A percentile compares a stretch with the other conserved stretches of the same genome.
Conservation (phyloP, 1,284 basidiomycete genomes). For the Ceraceosorus guamensis region DNA sequence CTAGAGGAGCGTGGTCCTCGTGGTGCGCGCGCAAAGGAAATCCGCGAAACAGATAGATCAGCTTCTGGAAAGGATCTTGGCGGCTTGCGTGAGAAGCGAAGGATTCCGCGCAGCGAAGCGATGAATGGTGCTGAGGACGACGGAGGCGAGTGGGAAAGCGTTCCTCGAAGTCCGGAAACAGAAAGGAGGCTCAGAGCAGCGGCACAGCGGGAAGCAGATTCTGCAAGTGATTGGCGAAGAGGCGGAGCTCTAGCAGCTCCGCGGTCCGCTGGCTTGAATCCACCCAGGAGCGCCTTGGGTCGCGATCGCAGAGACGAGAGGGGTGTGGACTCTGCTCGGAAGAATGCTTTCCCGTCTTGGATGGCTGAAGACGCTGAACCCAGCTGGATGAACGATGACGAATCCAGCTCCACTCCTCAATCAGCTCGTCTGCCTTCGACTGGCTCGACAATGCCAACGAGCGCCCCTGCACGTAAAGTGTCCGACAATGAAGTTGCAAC, state of each 20-base stretch:
- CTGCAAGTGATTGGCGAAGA: constrained; percentile 8
- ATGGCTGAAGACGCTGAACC: constrained; percentile 62
- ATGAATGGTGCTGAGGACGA: constrained; percentile 10
- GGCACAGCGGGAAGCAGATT: constrained; percentile 20
- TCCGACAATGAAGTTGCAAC: not conserved
- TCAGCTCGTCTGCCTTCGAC: not conserved
- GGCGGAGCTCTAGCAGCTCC: constrained; percentile 2
- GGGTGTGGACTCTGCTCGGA: not conserved
- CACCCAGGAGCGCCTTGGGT: too few species aligned
- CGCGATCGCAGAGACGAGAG: constrained; percentile 2
- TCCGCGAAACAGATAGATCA: not conserved
- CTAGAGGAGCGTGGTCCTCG: not conserved
- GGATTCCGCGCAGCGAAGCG: constrained; percentile 13
- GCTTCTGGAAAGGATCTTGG: constrained; percentile 2
- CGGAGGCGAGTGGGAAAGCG: constrained; percentile 26
- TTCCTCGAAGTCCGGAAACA: constrained; percentile 18
- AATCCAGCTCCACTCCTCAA: constrained; percentile 50
- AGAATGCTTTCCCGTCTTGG: constrained; percentile 20
- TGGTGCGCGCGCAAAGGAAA: not conserved
- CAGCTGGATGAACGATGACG: constrained; percentile 85
- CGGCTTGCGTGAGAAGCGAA: constrained; percentile 8
- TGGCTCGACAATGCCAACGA: not conserved
- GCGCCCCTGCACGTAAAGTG: not conserved
- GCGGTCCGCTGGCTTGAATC: constrained; percentile 1
- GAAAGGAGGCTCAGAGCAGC: constrained; percentile 12